These are phyloP conservation scores for Dictyostelium citrinum DNA, from an alignment of 78 protist species.

Conservation along the genomic window DNA sequence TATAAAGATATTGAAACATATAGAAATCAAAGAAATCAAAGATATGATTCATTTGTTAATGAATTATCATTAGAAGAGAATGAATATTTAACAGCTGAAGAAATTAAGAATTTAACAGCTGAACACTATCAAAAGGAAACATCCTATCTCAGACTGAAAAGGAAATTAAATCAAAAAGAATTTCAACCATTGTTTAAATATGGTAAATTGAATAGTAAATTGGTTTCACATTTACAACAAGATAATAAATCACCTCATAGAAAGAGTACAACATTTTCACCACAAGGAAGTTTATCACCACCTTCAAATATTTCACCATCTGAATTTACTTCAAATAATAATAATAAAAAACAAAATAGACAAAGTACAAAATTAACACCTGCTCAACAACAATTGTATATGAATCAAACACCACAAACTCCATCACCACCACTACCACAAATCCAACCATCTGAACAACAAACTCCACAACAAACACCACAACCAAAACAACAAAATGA, in stretches of 20 bases:
- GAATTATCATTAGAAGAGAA: background rate
- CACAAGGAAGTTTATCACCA: constrained; percentile 14
- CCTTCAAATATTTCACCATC: background rate
- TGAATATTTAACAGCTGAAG: constrained; percentile 17
- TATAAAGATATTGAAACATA: constrained; percentile 1
- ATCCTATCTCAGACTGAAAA: constrained; percentile 36
- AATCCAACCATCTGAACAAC: background rate
- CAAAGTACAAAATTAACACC: constrained; percentile 5
- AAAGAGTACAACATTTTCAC: background rate
- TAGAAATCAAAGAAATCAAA: background rate
- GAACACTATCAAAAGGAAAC: constrained; percentile 55
- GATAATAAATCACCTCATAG: background rate
- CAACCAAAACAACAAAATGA: background rate
- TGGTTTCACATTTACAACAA: background rate
- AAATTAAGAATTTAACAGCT: background rate
- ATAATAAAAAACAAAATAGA: background rate
- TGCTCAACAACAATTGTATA: background rate
- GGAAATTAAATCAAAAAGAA: constrained; percentile 28
- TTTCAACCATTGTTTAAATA: constrained; percentile 42
- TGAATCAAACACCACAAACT: background rate
- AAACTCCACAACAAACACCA: background rate
- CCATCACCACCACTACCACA: background rate
- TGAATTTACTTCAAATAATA: background rate
- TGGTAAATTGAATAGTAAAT: background rate
- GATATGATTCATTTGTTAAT: background rate